These are phyloP conservation scores for Botryotinia calthae DNA, from an alignment of 2,329 filamentous ascomycete genomes.

Conservation along the genomic window DNA sequence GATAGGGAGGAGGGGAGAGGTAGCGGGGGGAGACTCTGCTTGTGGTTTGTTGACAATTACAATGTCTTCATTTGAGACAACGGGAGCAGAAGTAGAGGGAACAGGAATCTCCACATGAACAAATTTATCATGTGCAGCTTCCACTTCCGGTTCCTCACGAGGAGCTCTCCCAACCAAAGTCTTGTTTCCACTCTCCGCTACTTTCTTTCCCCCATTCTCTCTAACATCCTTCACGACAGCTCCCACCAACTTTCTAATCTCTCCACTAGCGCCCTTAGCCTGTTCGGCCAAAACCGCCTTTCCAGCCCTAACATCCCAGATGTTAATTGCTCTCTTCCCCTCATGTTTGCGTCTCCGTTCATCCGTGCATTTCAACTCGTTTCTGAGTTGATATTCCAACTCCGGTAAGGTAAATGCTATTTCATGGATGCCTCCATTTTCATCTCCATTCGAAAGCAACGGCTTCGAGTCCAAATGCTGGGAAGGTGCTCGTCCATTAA, in stretches of 20 bases:
- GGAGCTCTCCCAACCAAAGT: constrained; percentile 1
- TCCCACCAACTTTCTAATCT: constrained; percentile 6
- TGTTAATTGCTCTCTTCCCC: constrained; percentile 6
- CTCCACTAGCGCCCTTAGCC: constrained; percentile 6
- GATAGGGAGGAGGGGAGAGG: neutral
- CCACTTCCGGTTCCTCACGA: neutral
- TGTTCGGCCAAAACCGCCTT: constrained; percentile 10
- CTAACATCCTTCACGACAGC: constrained; percentile 11
- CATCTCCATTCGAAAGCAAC: neutral
- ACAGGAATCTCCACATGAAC: neutral
- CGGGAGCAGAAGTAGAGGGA: neutral
- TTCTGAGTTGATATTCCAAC: constrained; percentile 8
- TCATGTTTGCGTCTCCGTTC: constrained; percentile 17
- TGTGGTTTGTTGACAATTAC: neutral
- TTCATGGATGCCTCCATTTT: neutral
- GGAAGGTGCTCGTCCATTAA: neutral
- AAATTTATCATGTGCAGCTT: neutral
- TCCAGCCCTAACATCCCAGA: constrained; percentile 15
- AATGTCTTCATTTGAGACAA: neutral
- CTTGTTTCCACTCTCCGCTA: too few relatives aligned
- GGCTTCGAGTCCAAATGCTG: neutral
- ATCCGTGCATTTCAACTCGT: constrained; percentile 9
- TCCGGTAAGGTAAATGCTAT: neutral
- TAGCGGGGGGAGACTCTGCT: neutral
- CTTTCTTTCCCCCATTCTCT: neutral